Conservation (phyloP, 1,284 basidiomycete genomes). For the Ustilago bromivora region DNA sequence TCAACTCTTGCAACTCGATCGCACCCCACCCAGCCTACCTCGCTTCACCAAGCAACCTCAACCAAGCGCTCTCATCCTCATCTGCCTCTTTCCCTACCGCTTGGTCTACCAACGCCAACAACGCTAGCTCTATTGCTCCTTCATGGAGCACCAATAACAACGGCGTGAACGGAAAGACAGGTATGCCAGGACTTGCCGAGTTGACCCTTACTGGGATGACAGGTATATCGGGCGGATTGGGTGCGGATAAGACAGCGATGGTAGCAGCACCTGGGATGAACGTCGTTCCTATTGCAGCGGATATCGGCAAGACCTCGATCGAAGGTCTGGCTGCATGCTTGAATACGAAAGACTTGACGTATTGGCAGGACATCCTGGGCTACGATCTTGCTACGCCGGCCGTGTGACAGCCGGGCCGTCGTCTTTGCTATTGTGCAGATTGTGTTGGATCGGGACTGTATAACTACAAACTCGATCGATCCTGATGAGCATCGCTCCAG, state of each 20-base stretch:
- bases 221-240: neutral
- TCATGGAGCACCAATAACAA: conserved; percentile 26
- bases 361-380: conserved; percentile 49
- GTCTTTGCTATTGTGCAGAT: neutral
- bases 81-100: neutral
- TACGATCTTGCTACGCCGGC: conserved; percentile 30
- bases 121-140: conserved; percentile 5
- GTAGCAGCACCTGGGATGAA: conserved; percentile 6
- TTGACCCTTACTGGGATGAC: neutral
- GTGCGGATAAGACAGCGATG: neutral
- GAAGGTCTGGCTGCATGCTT: conserved; percentile 38
- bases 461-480: too few species aligned
- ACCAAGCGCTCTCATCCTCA: neutral
- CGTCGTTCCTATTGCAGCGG: conserved; percentile 36
- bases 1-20: conserved; percentile 6
- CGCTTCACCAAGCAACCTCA: conserved; percentile 15
- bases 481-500: too few species aligned
- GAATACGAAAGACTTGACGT: conserved; percentile 33
- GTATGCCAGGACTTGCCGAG: conserved; percentile 8
- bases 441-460: too few species aligned
- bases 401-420: conserved; percentile 1
- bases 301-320: conserved; percentile 46
- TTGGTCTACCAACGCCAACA: conserved; percentile 2
- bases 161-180: conserved; percentile 1
- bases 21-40: conserved; percentile 46